Evolutionary conservation across 306 rosid species (phyloP).

Genomic region (Prinsepia uniflora): DNA sequence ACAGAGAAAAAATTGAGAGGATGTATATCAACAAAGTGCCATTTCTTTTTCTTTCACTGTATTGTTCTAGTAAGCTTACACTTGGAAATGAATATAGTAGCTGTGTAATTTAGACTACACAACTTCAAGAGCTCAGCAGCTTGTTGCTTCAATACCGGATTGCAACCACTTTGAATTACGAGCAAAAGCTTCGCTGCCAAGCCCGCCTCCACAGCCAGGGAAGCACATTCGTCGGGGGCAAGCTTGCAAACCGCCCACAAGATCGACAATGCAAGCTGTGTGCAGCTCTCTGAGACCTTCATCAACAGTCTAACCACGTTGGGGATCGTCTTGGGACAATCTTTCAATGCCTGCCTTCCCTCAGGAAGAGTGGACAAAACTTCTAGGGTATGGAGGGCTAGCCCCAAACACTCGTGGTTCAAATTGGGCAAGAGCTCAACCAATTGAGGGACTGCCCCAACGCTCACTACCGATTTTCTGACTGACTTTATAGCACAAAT

Average conservation of each 20-base stretch:
- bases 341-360: constrained; percentile 66
- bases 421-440: constrained; percentile 52
- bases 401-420: constrained; percentile 50
- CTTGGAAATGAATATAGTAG: constrained; percentile 64
- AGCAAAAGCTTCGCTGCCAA: constrained; percentile 72
- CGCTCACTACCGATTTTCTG: constrained; percentile 47
- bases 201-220: constrained; percentile 70
- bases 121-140: constrained; percentile 70
- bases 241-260: constrained; percentile 71
- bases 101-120: constrained; percentile 68
- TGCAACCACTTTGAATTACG: constrained; percentile 83
- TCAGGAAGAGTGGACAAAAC: constrained; percentile 52
- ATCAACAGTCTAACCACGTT: constrained; percentile 57
- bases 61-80: constrained; percentile 80
- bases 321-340: constrained; percentile 57
- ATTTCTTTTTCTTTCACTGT: constrained; percentile 39
- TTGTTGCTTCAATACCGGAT: constrained; percentile 56
- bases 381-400: constrained; percentile 52
- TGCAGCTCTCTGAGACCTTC: constrained; percentile 79
- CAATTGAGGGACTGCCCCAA: constrained; percentile 61
- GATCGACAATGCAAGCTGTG: constrained; percentile 56
- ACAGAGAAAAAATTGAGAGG: constrained; percentile 5
- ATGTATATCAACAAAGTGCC: constrained; percentile 33
- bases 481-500: constrained; percentile 44
- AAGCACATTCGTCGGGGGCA: constrained; percentile 69